phyloP scores from a whole-genome alignment of 179 eudicot genomes.

The Sideroxylon spinosum region DNA sequence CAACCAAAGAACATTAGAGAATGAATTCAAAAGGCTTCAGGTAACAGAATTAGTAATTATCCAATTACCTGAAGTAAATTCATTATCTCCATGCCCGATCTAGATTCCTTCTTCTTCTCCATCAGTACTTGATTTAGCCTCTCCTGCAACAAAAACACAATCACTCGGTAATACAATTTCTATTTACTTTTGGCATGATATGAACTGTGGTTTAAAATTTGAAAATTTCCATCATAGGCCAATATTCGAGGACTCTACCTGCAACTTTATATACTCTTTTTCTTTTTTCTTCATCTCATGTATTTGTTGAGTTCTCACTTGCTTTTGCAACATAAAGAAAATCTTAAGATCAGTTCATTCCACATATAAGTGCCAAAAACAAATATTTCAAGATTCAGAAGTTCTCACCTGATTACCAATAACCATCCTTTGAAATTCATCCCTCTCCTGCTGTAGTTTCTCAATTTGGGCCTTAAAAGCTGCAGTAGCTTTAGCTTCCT shows the following conservation, averaged over 20 bases:
- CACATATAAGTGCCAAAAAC: slow-evolving; percentile 10
- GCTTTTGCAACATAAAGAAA: slow-evolving; percentile 41
- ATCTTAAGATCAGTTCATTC: background rate
- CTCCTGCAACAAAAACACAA: slow-evolving; percentile 48
- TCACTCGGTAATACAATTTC: background rate
- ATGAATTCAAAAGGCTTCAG: background rate
- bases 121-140: slow-evolving; percentile 82
- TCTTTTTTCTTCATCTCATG: slow-evolving; percentile 99
- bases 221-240: background rate
- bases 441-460: slow-evolving; percentile 88
- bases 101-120: slow-evolving; percentile 98
- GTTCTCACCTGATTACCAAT: slow-evolving; percentile 77
- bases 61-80: slow-evolving; percentile 83
- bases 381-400: slow-evolving; percentile 4
- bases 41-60: background rate
- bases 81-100: slow-evolving; percentile 99
- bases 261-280: slow-evolving; percentile 81
- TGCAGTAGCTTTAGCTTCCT: slow-evolving; percentile 95
- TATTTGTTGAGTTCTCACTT: slow-evolving; percentile 89
- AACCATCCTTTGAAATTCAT: slow-evolving; percentile 97
- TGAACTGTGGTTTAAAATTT: background rate
- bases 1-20: slow-evolving; percentile 13
- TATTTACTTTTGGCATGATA: background rate
- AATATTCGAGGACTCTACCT: slow-evolving; percentile 39
- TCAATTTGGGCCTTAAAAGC: slow-evolving; percentile 80